phyloP scores from a whole-genome alignment of 805 yeast genomes.

The Wickerhamomyces hampshirensis region DNA sequence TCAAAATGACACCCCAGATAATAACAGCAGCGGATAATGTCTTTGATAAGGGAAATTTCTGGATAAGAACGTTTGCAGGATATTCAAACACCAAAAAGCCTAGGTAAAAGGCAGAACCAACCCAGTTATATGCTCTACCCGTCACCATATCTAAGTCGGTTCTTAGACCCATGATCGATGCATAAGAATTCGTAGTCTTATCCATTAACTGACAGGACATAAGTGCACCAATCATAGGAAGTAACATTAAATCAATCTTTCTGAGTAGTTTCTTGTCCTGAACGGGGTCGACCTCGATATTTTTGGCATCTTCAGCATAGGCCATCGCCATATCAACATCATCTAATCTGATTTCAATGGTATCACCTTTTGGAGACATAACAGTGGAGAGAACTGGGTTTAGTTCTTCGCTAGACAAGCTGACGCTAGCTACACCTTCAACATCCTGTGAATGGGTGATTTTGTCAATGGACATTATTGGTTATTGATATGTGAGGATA shows the following conservation, averaged over 20 bases:
- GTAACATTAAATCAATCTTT: conserved; percentile 33
- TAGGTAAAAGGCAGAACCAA: conserved; percentile 54
- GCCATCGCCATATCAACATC: conserved; percentile 38
- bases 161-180: conserved; percentile 48
- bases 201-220: conserved; percentile 39
- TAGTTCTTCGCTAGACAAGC: conserved; percentile 4
- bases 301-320: conserved; percentile 22
- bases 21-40: conserved; percentile 42
- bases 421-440: too few species aligned
- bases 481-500: too few species aligned
- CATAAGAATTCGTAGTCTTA: conserved; percentile 34
- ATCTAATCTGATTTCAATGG: conserved; percentile 25
- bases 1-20: conserved; percentile 55
- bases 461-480: too few species aligned
- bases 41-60: conserved; percentile 53
- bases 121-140: conserved; percentile 44
- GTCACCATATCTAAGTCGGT: conserved; percentile 38
- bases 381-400: conserved; percentile 20
- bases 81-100: conserved; percentile 60
- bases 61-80: conserved; percentile 42
- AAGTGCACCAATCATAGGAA: conserved; percentile 33
- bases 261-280: conserved; percentile 28
- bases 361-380: conserved; percentile 22
- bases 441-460: too few species aligned
- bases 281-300: conserved; percentile 7